Percentiles rank a stretch among this genome's conserved stretches.
These are phyloP conservation scores for Trichoderma reesei DNA, from an alignment of 495 filamentous ascomycete species.

Conservation along the genomic window DNA sequence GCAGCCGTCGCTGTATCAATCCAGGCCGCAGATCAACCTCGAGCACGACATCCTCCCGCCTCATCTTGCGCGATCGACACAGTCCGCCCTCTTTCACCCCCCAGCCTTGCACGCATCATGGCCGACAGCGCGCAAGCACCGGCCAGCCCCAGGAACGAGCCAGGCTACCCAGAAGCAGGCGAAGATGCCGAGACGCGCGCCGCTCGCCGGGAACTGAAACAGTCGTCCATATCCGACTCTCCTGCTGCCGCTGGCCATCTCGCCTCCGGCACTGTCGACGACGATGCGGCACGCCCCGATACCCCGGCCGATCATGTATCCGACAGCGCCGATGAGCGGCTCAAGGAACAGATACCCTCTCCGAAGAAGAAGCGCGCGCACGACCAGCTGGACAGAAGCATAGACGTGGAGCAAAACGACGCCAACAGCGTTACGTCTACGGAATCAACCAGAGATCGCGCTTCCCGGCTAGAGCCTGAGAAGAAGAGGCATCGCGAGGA, in stretches of 20 bases:
- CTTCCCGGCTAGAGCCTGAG: slow-evolving; percentile 41
- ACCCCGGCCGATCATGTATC: background rate
- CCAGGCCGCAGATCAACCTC: background rate
- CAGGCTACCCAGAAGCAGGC: slow-evolving; percentile 20
- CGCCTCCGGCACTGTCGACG: background rate
- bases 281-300: background rate
- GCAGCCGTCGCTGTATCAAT: background rate
- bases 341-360: slow-evolving; percentile 38
- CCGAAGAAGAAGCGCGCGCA: slow-evolving; percentile 50
- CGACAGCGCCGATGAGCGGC: slow-evolving; percentile 15
- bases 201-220: slow-evolving; percentile 44
- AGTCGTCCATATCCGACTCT: slow-evolving; percentile 44
- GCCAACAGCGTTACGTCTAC: slow-evolving; percentile 27
- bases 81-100: background rate
- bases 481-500: slow-evolving; percentile 34
- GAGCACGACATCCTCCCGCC: background rate
- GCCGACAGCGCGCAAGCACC: background rate
- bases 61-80: background rate
- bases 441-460: slow-evolving; percentile 25
- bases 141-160: background rate
- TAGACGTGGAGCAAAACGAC: slow-evolving; percentile 21
- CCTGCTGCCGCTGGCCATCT: slow-evolving; percentile 16
- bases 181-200: slow-evolving; percentile 47
- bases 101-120: background rate
- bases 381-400: slow-evolving; percentile 37